phyloP scores from a whole-genome alignment of 768 basidiomycete species.

The Calocera viscosa region DNA sequence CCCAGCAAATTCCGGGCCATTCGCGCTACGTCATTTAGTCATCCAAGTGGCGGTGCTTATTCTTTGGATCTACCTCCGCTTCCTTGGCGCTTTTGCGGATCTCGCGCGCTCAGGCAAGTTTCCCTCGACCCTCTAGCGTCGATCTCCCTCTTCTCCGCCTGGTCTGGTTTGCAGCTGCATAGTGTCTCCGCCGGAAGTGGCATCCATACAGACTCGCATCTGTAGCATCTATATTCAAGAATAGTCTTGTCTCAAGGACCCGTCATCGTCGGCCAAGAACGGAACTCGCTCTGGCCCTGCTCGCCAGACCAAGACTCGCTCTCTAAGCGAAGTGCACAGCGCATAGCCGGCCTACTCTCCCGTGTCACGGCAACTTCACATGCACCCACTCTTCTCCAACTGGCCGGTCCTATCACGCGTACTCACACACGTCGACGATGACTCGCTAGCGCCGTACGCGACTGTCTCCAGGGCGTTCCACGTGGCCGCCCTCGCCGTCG shows the following conservation, averaged over 20 bases:
- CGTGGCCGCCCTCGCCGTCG: not conserved
- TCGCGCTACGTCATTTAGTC: slow-evolving; percentile 9
- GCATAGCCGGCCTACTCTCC: not conserved
- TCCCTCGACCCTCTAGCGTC: not conserved
- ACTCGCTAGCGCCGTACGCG: not conserved
- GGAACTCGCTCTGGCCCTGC: not conserved
- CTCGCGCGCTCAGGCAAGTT: too few relatives aligned
- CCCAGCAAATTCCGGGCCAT: not conserved
- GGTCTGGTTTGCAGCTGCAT: not conserved
- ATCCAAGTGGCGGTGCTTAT: not conserved
- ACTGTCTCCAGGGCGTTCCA: not conserved
- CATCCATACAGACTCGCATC: not conserved
- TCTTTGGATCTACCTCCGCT: not conserved
- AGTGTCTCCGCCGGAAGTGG: too few relatives aligned
- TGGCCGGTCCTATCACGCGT: not conserved
- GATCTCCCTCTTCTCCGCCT: not conserved
- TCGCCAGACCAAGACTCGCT: not conserved
- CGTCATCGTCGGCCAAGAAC: not conserved
- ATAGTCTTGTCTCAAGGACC: not conserved
- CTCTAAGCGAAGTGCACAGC: not conserved
- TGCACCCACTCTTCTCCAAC: not conserved
- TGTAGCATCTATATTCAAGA: not conserved
- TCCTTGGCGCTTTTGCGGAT: not conserved
- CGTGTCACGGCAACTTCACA: not conserved
- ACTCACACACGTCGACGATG: not conserved